Conservation (phyloP, 495 filamentous ascomycete species). For the Annulohypoxylon maeteangense region DNA sequence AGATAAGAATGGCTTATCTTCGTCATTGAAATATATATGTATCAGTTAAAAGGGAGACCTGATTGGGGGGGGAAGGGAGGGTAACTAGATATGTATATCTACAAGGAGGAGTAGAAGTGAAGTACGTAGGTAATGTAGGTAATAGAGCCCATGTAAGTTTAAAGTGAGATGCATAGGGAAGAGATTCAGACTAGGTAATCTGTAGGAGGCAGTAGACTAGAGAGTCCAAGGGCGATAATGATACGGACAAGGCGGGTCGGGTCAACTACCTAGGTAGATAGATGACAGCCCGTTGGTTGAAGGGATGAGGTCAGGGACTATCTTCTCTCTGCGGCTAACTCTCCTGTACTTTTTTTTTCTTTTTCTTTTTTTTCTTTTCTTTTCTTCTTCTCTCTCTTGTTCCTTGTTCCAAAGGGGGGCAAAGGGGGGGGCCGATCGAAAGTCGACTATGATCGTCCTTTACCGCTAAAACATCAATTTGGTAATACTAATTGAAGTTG, state of each 20-base stretch:
- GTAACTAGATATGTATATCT: constrained; percentile 21
- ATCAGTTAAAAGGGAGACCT: constrained; percentile 25
- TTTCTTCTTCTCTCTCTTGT: too few relatives aligned
- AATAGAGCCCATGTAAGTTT: constrained; percentile 27
- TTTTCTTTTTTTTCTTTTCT: constrained; percentile 3
- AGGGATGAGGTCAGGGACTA: constrained; percentile 7
- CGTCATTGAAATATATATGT: constrained; percentile 55
- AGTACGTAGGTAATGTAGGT: constrained; percentile 21
- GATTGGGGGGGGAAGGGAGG: constrained; percentile 26
- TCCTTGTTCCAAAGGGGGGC: background rate
- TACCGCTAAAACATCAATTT: constrained; percentile 32
- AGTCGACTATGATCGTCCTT: constrained; percentile 23
- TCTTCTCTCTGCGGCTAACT: constrained; percentile 9
- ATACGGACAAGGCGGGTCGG: constrained; percentile 10
- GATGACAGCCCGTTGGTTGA: constrained; percentile 20
- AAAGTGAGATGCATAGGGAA: constrained; percentile 16
- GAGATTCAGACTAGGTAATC: constrained; percentile 17
- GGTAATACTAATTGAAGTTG: constrained; percentile 24
- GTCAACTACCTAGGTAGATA: background rate
- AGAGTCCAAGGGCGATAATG: constrained; percentile 15
- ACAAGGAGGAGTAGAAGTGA: constrained; percentile 23
- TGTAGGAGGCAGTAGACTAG: background rate
- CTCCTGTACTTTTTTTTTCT: background rate
- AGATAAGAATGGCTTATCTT: constrained; percentile 65
- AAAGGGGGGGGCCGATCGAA: background rate